These are phyloP conservation scores for Boletus coccyginus DNA, from an alignment of 768 basidiomycete species.

Conservation along the genomic window DNA sequence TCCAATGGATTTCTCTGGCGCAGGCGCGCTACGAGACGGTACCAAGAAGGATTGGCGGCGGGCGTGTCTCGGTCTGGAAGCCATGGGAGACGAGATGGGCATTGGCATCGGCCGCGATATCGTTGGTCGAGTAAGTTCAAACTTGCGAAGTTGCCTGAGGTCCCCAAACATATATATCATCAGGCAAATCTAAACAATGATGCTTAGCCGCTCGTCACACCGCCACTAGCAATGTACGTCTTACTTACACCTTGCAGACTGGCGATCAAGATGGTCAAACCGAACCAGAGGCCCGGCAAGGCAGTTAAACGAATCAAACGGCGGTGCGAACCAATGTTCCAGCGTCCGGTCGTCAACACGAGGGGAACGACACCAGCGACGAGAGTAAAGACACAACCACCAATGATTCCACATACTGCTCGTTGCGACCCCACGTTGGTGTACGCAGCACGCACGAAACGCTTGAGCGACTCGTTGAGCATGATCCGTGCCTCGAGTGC, in stretches of 20 bases:
- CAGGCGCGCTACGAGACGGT: slow-evolving; percentile 3
- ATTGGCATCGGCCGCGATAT: slow-evolving; percentile 46
- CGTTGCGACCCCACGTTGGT: slow-evolving; percentile 67
- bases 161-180: slow-evolving; percentile 82
- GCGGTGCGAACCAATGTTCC: slow-evolving; percentile 26
- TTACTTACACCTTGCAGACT: slow-evolving; percentile 61
- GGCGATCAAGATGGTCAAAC: slow-evolving; percentile 57
- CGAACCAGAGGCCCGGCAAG: slow-evolving; percentile 69
- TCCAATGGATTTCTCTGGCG: slow-evolving; percentile 2
- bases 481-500: slow-evolving; percentile 54
- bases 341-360: slow-evolving; percentile 44
- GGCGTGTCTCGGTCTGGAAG: background rate
- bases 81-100: slow-evolving; percentile 16
- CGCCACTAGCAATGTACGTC: background rate
- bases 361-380: slow-evolving; percentile 49
- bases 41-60: background rate
- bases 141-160: slow-evolving; percentile 71
- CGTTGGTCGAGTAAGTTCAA: slow-evolving; percentile 69
- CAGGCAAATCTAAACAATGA: slow-evolving; percentile 46
- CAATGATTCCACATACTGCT: slow-evolving; percentile 67
- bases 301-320: slow-evolving; percentile 60
- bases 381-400: slow-evolving; percentile 50
- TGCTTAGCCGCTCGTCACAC: background rate
- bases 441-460: slow-evolving; percentile 68
- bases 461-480: slow-evolving; percentile 60